Base-by-base conservation (phyloP, 805 yeast species). In the Cyberlindnera petersonii region DNA sequence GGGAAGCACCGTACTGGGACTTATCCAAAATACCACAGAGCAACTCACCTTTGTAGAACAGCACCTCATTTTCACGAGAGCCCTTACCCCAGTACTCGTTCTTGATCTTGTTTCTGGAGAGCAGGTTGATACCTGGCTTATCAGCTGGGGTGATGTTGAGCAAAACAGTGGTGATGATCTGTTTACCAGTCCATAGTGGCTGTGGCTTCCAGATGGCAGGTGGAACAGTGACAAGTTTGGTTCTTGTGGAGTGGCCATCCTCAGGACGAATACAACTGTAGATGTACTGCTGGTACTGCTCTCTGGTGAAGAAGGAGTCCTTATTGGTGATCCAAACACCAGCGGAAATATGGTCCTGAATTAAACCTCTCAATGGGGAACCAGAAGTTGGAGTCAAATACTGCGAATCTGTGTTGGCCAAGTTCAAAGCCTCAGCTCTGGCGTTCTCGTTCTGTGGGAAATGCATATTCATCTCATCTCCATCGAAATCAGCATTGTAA, bases 391-490 rank as follows among this genome's bases (percentile, higher is more conserved):
- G 99, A 5, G 98, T 91, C 61, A 93, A 73, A 64, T 93, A 93
- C 69, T 93, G 98, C 44, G 95, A 85, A 64, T 94, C 97, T 8
- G 99, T 93, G 63, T 91, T 89, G 28, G 98, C 98, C 62, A 93
- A 73, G 59, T 87, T 78, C 58, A 87, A 71, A 3, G 98, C 98
- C 68, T 93, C 98, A 17, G 98, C 91, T 60, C 89, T 81, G 9
- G 98, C 98, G 53, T 86, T 86, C 68, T 91, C 97, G 64, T 86
- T 88, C 69, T 91, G 98, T 20, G 98, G 98, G 73, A 91, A 91
- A 68, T 91, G 98, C 96, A 91, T 84, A 63, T 91, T 91, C 98
- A 91, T 91, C 71, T 91, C 98, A 66, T 91, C 98, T 72, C 98
- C 98, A 67, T 91, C 98, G 56, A 93, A 91, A 75, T 91, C 98